phyloP scores from a whole-genome alignment of 345 rosid species.

The Aurinia saxatilis region DNA sequence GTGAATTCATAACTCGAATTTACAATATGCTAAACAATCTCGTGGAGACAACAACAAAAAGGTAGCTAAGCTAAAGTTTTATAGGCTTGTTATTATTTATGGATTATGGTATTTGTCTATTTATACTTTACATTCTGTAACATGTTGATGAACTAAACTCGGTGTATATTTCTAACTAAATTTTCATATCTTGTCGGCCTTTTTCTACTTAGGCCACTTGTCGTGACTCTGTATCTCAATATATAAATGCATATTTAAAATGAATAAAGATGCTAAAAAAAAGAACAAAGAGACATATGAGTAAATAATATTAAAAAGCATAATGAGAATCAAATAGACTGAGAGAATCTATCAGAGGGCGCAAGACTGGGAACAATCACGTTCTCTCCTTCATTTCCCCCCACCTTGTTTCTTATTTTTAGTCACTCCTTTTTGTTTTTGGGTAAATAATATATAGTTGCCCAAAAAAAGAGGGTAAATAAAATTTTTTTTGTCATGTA shows the following conservation, averaged over 20 bases:
- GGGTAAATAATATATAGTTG: no score
- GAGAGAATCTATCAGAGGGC: conserved; percentile 29
- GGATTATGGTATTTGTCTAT: not conserved
- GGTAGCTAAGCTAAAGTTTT: not conserved
- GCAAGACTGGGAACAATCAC: conserved; percentile 25
- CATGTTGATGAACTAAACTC: conserved; percentile 8
- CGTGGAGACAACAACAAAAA: not conserved
- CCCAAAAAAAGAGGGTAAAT: no score
- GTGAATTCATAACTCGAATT: not conserved
- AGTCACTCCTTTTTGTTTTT: no score
- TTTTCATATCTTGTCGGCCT: conserved; percentile 22
- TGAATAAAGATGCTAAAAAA: not conserved
- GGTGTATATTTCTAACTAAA: conserved; percentile 13
- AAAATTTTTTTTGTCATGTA: no score
- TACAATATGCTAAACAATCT: not conserved
- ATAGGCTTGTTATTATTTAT: not conserved
- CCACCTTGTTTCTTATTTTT: not conserved
- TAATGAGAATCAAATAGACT: not conserved
- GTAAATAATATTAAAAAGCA: conserved; percentile 1
- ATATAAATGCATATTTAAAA: not conserved
- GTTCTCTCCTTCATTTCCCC: conserved; percentile 18
- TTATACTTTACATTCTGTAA: not conserved
- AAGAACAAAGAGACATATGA: conserved; percentile 20
- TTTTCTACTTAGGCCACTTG: conserved; percentile 23
- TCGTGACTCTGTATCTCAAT: conserved; percentile 12